phyloP scores from a whole-genome alignment of 768 basidiomycete genomes.

The Nidularia pulvinata region DNA sequence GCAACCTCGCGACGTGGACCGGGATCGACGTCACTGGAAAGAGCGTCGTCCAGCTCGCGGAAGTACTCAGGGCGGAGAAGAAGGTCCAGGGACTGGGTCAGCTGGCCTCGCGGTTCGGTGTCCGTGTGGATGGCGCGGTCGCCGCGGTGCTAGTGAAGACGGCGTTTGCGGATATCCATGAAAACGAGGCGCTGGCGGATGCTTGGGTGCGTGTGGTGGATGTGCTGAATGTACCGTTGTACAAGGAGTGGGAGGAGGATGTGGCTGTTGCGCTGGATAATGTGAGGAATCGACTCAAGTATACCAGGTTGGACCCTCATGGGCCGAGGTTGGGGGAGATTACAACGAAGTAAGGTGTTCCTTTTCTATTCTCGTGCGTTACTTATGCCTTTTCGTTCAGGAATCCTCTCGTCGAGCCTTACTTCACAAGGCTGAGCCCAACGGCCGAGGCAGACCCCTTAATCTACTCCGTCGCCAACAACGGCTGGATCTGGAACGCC shows the following conservation, averaged over 20 bases:
- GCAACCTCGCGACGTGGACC: slow-evolving; percentile 53
- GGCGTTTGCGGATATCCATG: slow-evolving; percentile 50
- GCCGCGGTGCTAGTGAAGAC: slow-evolving; percentile 80
- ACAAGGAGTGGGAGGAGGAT: slow-evolving; percentile 87
- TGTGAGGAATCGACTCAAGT: slow-evolving; percentile 76
- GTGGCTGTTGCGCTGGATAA: slow-evolving; percentile 70
- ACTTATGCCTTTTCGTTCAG: slow-evolving; percentile 33
- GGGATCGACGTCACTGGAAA: slow-evolving; percentile 61
- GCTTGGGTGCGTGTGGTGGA: slow-evolving; percentile 82
- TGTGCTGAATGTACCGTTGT: slow-evolving; percentile 86
- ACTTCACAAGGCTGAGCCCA: slow-evolving; percentile 83
- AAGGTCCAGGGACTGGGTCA: slow-evolving; percentile 60
- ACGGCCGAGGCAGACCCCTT: slow-evolving; percentile 39
- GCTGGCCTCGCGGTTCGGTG: slow-evolving; percentile 67
- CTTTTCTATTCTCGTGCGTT: neutral
- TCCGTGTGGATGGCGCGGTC: slow-evolving; percentile 55
- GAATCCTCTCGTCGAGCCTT: slow-evolving; percentile 83
- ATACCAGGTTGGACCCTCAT: slow-evolving; percentile 76
- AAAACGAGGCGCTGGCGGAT: slow-evolving; percentile 56
- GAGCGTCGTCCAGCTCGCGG: slow-evolving; percentile 63
- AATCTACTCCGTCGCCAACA: slow-evolving; percentile 88
- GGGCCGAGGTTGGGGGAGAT: slow-evolving; percentile 89
- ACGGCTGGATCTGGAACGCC: slow-evolving; percentile 99
- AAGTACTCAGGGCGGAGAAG: slow-evolving; percentile 51
- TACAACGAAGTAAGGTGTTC: slow-evolving; percentile 58